These are phyloP conservation scores for Vicia villosa DNA, from an alignment of 306 rosid genomes.

Conservation along the genomic window DNA sequence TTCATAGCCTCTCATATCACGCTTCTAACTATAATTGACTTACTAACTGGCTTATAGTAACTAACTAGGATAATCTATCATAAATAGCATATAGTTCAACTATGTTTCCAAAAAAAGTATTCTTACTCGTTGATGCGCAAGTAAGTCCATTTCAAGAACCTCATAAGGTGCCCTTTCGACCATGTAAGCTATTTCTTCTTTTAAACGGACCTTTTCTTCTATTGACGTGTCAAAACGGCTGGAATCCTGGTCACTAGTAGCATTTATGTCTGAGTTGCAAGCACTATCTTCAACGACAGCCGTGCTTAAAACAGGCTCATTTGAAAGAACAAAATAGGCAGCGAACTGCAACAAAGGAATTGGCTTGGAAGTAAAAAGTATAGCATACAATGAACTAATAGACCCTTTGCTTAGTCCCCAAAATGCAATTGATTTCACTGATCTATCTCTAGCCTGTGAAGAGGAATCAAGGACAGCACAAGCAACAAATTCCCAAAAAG, in stretches of 20 bases:
- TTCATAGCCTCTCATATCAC: neutral
- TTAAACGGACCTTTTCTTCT: constrained; percentile 63
- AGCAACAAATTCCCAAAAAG: constrained; percentile 87
- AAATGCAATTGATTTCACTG: constrained; percentile 87
- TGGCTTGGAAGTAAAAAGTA: constrained; percentile 79
- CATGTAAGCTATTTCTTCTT: constrained; percentile 69
- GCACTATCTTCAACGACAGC: constrained; percentile 68
- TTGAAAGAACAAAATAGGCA: constrained; percentile 76
- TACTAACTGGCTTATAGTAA: neutral
- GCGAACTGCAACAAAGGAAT: constrained; percentile 76
- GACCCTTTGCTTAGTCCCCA: constrained; percentile 97
- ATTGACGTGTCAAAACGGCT: constrained; percentile 53
- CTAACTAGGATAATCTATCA: neutral
- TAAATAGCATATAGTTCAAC: constrained; percentile 8
- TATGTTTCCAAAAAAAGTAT: constrained; percentile 27
- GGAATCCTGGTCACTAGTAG: constrained; percentile 54
- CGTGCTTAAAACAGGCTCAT: constrained; percentile 63
- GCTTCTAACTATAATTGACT: neutral
- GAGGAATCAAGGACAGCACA: constrained; percentile 70
- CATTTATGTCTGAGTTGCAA: constrained; percentile 47
- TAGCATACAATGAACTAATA: constrained; percentile 76
- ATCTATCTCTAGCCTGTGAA: constrained; percentile 73
- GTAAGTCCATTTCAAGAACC: constrained; percentile 68
- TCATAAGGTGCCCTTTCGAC: constrained; percentile 66
- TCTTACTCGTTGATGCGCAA: constrained; percentile 71